A percentile compares a stretch with the other conserved stretches of the same genome.
These are phyloP conservation scores for Fusarium sp. DNA, from an alignment of 2,329 filamentous ascomycete genomes.

Conservation along the genomic window DNA sequence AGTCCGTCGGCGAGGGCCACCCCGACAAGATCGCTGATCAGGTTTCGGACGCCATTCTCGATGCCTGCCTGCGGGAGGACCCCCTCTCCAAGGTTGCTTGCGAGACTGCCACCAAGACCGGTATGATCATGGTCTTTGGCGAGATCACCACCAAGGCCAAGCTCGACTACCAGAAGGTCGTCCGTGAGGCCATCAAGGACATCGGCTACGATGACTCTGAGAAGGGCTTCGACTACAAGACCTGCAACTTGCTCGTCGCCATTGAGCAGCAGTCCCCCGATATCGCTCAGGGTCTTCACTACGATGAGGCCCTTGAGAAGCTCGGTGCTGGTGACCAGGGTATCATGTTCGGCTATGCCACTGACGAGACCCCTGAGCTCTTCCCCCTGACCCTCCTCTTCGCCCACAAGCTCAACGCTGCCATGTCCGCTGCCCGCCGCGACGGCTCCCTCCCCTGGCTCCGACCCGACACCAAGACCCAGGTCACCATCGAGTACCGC, in stretches of 20 bases:
- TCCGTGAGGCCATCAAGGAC: slow-evolving; percentile 95
- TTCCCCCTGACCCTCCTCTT: slow-evolving; percentile 94
- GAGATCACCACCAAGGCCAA: slow-evolving; percentile 98
- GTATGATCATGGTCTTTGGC: slow-evolving; percentile 99
- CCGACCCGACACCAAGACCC: slow-evolving; percentile 98
- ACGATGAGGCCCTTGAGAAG: slow-evolving; percentile 96
- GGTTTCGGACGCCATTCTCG: slow-evolving; percentile 97
- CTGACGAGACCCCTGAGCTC: slow-evolving; percentile 97
- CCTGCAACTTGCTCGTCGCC: slow-evolving; percentile 96
- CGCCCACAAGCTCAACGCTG: slow-evolving; percentile 96
- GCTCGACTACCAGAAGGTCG: slow-evolving; percentile 98
- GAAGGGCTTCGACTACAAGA: slow-evolving; percentile 99
- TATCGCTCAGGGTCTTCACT: slow-evolving; percentile 98
- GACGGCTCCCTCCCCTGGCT: slow-evolving; percentile 93
- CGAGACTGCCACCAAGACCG: slow-evolving; percentile 99
- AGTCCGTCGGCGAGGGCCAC: slow-evolving; percentile 91
- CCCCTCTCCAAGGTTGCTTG: slow-evolving; percentile 99
- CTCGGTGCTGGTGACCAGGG: slow-evolving; percentile 99
- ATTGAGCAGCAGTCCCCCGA: slow-evolving; percentile 99
- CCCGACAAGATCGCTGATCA: slow-evolving; percentile 99
- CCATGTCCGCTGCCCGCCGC: slow-evolving; percentile 90
- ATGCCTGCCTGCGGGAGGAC: slow-evolving; percentile 95
- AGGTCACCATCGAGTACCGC: slow-evolving; percentile 99
- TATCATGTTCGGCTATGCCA: slow-evolving; percentile 99
- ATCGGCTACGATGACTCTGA: slow-evolving; percentile 97